These are phyloP conservation scores for Candida nonsorbophila DNA, from an alignment of 805 yeast genomes.

Conservation along the genomic window DNA sequence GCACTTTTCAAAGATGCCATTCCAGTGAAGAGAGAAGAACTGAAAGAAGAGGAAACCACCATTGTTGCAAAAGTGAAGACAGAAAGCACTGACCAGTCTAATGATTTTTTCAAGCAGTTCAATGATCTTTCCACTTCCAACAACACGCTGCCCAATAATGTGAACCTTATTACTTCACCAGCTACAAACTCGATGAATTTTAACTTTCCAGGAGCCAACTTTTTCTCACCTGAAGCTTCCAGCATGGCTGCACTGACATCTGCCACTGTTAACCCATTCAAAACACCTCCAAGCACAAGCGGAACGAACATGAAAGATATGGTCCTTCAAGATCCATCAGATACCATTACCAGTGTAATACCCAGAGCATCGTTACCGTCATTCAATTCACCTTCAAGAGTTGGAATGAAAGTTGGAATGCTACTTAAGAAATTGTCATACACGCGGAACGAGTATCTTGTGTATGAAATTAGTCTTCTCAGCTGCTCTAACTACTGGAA, in stretches of 20 bases:
- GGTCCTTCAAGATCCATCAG: slow-evolving; percentile 42
- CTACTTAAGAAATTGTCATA: slow-evolving; percentile 38
- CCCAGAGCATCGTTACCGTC: slow-evolving; percentile 60
- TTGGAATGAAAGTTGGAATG: slow-evolving; percentile 69
- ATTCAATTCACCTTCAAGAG: slow-evolving; percentile 63
- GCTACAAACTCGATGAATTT: slow-evolving; percentile 13
- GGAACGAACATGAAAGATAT: slow-evolving; percentile 10
- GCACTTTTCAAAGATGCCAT: slow-evolving; percentile 25
- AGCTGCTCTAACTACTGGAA: slow-evolving; percentile 71
- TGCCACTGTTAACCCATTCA: slow-evolving; percentile 19
- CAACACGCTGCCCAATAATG: slow-evolving; percentile 19
- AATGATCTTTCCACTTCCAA: slow-evolving; percentile 10
- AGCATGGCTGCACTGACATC: slow-evolving; percentile 26
- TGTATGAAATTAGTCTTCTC: slow-evolving; percentile 60
- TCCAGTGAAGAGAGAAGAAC: no score
- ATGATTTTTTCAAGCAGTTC: slow-evolving; percentile 15
- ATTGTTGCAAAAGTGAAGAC: no score
- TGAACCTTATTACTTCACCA: slow-evolving; percentile 24
- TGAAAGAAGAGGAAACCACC: no score
- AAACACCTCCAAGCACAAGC: no score
- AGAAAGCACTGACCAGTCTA: slow-evolving; percentile 1
- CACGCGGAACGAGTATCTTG: slow-evolving; percentile 15
- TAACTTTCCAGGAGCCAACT: background rate
- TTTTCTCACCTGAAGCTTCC: slow-evolving; percentile 33
- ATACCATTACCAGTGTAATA: slow-evolving; percentile 52